Evolutionary conservation across 225 moss, liverwort and hornwort species (phyloP), one percentile per base, ranked within the genome.

Genomic region (Ulota crispa): DNA sequence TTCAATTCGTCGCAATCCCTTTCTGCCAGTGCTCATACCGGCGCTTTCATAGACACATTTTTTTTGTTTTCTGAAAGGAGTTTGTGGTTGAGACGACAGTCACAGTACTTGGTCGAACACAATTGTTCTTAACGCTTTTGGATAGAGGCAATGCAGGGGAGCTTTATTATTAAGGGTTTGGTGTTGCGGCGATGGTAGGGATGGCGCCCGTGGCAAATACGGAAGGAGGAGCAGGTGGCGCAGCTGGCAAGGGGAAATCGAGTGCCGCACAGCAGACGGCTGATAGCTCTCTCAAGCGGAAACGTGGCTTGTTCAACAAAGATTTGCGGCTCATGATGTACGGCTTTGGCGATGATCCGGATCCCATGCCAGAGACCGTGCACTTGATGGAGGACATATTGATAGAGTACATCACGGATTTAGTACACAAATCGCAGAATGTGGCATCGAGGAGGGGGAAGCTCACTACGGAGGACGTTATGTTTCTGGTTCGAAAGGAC

Each of bases 251-350:
- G 64, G 82, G 86, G n/a, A 93, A 85, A 78, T 50, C 78, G 9
- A 87, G 77, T 50, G 87, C 81, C 9, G 67, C 75, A 53, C 88
- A 89, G 69, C 93, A 90, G 84, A 63, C 84, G 16, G 80, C 82
- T 8, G 95, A 93, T 2, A 83, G 86, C 71, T 89, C 93, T 42
- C 73, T 91, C 56, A 97, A 97, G 82, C 88, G 97, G 85, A 95
- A 97, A 80, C 94, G 97, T 3, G 95, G 95, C 4, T 80, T 95
- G 66, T 93, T 94, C 24, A 92, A 88, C 80, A 95, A 94, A 79
- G 95, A 95, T 80, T 91, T 97, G 79, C 87, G 95, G 71, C 83
- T 91, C 75, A 95, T 97, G 93, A 95, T 97, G 95, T 95, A 95
- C 80, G 96, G 97, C 8, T 97, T 94, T 42, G 97, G 97, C 26